Evolutionary conservation across 2,329 filamentous ascomycete genomes (phyloP).

Genomic region (Westerdykella aurantiaca): DNA sequence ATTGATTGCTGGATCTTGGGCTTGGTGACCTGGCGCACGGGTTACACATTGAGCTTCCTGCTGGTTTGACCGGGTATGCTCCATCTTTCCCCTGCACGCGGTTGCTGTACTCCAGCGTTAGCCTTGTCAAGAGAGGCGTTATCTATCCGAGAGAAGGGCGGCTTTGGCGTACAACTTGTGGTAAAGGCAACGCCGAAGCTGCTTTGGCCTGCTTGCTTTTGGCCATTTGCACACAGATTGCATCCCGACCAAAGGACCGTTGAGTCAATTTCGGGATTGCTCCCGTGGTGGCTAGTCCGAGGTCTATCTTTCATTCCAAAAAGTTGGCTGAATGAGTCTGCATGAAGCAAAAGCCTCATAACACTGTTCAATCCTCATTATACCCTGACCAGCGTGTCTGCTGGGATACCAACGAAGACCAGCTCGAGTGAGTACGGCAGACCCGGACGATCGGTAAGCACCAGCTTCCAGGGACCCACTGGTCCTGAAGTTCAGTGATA

Average conservation of each 20-base stretch:
- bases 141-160: constrained; percentile 2
- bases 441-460: constrained; percentile 3
- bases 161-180: background rate
- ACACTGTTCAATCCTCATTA: too few species aligned
- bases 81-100: constrained; percentile 5
- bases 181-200: background rate
- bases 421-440: background rate
- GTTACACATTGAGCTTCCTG: constrained; percentile 5
- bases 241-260: too few species aligned
- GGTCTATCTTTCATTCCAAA: too few species aligned
- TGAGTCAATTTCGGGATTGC: too few species aligned
- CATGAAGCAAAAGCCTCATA: too few species aligned
- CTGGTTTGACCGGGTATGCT: constrained; percentile 7
- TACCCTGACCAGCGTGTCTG: too few species aligned
- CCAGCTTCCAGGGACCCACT: constrained; percentile 3
- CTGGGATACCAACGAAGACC: too few species aligned
- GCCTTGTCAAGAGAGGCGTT: background rate
- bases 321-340: too few species aligned
- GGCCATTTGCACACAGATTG: too few species aligned
- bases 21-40: constrained; percentile 7
- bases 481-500: constrained; percentile 4
- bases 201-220: constrained; percentile 1
- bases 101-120: constrained; percentile 7
- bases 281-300: too few species aligned
- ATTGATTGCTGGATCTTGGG: constrained; percentile 10